Evolutionary conservation across 148 eudicot genomes (phyloP).

Genomic region (Pharnaceum exiguum): DNA sequence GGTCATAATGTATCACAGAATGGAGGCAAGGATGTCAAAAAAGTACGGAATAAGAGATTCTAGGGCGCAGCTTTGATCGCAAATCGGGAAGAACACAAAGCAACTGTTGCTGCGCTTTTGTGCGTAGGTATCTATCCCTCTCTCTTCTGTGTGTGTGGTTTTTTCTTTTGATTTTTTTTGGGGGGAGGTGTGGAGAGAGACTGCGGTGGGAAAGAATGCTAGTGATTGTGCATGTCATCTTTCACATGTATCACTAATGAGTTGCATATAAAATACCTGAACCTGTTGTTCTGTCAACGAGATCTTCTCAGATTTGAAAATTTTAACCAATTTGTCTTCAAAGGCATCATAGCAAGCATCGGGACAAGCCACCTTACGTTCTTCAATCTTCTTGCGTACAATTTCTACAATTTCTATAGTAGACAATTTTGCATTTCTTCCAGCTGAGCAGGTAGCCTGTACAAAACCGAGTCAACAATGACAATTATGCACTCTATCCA

Average conservation of each 20-base stretch:
- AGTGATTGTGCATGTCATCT: too few relatives aligned
- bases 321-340: conserved; percentile 32
- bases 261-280: conserved; percentile 36
- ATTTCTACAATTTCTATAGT: conserved; percentile 39
- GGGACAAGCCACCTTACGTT: conserved; percentile 38
- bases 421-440: conserved; percentile 38
- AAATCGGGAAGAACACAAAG: too few relatives aligned
- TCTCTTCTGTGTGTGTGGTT: too few relatives aligned
- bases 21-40: too few relatives aligned
- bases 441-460: conserved; percentile 91
- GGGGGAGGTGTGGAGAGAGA: too few relatives aligned
- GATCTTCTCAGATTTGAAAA: conserved; percentile 44
- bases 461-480: conserved; percentile 5
- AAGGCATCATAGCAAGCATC: conserved; percentile 65
- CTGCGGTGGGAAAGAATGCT: too few relatives aligned
- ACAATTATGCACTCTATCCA: neutral
- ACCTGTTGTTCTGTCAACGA: conserved; percentile 62
- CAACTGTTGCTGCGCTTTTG: too few relatives aligned
- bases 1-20: too few relatives aligned
- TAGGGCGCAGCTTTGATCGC: too few relatives aligned
- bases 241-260: neutral
- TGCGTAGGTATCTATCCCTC: too few relatives aligned
- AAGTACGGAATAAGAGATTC: too few relatives aligned
- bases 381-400: conserved; percentile 42
- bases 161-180: too few relatives aligned